phyloP scores from a whole-genome alignment of 495 filamentous ascomycete species.

The Aspergillus egyptiacus region DNA sequence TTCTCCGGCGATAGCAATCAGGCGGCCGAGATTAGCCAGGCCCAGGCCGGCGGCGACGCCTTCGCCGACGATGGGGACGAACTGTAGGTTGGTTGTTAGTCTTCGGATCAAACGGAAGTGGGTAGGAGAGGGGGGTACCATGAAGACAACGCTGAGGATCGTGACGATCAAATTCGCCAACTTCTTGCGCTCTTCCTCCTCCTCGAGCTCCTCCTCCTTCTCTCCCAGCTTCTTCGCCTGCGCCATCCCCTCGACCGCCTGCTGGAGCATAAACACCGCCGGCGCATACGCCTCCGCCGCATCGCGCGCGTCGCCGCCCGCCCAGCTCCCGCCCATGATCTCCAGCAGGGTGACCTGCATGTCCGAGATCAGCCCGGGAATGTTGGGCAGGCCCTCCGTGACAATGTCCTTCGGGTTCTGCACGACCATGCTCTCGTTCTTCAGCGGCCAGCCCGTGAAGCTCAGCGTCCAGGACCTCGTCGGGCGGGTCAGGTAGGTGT shows the following conservation, averaged over 20 bases:
- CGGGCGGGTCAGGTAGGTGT: background rate
- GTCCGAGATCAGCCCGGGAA: background rate
- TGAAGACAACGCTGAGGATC: background rate
- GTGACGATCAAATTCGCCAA: background rate
- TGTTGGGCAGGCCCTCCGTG: background rate
- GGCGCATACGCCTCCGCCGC: background rate
- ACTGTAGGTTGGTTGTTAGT: too few species aligned
- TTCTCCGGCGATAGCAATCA: background rate
- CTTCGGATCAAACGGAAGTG: too few species aligned
- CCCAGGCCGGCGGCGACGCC: background rate
- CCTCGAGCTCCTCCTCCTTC: background rate
- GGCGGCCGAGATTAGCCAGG: background rate
- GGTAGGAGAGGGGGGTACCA: too few species aligned
- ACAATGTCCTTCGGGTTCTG: slow-evolving; percentile 2
- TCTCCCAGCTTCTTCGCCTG: slow-evolving; percentile 5
- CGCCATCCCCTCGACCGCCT: slow-evolving; percentile 4
- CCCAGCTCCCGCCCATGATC: background rate
- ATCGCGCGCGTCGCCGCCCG: background rate
- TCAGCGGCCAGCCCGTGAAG: background rate
- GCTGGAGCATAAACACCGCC: slow-evolving; percentile 1
- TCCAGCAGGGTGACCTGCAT: background rate
- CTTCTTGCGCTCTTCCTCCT: background rate
- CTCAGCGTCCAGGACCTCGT: background rate
- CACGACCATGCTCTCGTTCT: background rate
- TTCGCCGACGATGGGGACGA: background rate